Conservation (phyloP, 192 early-diverging fungal species). For the Backusella tarrabulga region DNA sequence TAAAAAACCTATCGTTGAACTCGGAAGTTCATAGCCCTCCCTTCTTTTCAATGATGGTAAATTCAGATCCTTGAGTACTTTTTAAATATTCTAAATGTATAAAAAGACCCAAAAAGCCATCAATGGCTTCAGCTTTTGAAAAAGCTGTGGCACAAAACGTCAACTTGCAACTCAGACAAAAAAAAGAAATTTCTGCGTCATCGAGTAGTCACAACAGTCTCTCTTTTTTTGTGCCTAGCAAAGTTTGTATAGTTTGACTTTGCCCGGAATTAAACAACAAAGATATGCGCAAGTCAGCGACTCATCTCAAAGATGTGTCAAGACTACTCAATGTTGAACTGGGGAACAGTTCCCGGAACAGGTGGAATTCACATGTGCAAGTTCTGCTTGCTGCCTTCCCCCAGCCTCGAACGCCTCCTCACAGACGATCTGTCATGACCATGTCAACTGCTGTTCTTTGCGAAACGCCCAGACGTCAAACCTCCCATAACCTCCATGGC, state of each 20-base stretch:
- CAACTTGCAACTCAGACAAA: neutral
- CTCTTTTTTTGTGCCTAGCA: slow-evolving; percentile 17
- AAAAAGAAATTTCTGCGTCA: slow-evolving; percentile 11
- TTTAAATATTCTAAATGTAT: too few species aligned
- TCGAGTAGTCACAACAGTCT: slow-evolving; percentile 10
- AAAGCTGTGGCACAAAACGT: neutral
- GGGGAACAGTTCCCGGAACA: neutral
- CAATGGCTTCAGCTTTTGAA: neutral
- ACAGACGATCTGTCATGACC: neutral
- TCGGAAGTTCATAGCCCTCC: too few species aligned
- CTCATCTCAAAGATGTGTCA: slow-evolving; percentile 20
- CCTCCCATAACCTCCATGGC: neutral
- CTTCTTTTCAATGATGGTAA: too few species aligned
- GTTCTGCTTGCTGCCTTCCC: slow-evolving; percentile 10
- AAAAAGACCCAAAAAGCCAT: neutral
- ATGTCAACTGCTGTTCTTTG: slow-evolving; percentile 1
- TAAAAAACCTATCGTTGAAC: too few species aligned
- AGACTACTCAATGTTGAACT: neutral
- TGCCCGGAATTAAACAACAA: slow-evolving; percentile 14
- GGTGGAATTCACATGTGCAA: slow-evolving; percentile 11
- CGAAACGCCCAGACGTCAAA: neutral
- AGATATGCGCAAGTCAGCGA: slow-evolving; percentile 21
- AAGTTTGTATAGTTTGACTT: neutral
- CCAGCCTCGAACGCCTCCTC: neutral
- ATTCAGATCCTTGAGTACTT: too few species aligned